Percentiles rank a stretch among this genome's conserved stretches.
phyloP scores from a whole-genome alignment of 2,329 filamentous ascomycete genomes.

The Ceratocystiopsis brevicomis region DNA sequence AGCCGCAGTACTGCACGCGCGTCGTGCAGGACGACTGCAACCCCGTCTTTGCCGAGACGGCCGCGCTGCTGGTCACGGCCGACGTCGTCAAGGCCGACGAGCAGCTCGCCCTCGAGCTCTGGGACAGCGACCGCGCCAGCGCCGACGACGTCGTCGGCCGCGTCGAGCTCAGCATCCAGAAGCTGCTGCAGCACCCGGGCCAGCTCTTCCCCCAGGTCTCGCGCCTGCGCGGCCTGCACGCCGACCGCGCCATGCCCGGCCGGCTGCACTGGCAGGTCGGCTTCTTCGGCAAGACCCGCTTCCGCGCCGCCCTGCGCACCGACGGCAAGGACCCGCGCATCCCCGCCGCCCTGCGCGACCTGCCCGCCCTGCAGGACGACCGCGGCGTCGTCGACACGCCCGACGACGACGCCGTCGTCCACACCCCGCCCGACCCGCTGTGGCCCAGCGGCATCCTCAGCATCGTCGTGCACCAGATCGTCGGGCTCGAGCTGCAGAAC shows the following conservation, averaged over 20 bases:
- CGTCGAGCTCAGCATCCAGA: slow-evolving; percentile 80
- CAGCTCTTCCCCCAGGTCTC: slow-evolving; percentile 85
- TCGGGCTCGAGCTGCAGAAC: slow-evolving; percentile 82
- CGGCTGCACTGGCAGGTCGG: slow-evolving; percentile 93
- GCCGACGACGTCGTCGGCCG: slow-evolving; percentile 93
- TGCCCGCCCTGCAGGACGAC: slow-evolving; percentile 69
- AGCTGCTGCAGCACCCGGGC: slow-evolving; percentile 84
- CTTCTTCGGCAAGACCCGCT: slow-evolving; percentile 80
- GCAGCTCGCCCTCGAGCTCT: slow-evolving; percentile 80
- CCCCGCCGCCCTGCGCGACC: slow-evolving; percentile 52
- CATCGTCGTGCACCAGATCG: slow-evolving; percentile 81
- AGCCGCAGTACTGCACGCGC: slow-evolving; percentile 92
- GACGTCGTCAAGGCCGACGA: slow-evolving; percentile 89
- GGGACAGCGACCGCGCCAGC: slow-evolving; percentile 85
- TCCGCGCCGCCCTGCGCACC: slow-evolving; percentile 66
- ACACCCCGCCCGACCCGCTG: slow-evolving; percentile 85
- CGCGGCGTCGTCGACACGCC: slow-evolving; percentile 56
- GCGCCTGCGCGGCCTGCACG: slow-evolving; percentile 63
- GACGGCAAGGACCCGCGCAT: slow-evolving; percentile 69
- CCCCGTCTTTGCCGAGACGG: slow-evolving; percentile 77
- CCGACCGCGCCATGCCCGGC: slow-evolving; percentile 76
- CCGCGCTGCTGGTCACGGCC: slow-evolving; percentile 67
- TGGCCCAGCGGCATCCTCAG: slow-evolving; percentile 86
- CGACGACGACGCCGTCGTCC: slow-evolving; percentile 67
- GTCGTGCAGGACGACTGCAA: slow-evolving; percentile 92